Percentiles rank a stretch among this genome's conserved stretches.
These are phyloP conservation scores for Euphorbia celastroides DNA, from an alignment of 441 rosid species.

Conservation along the genomic window DNA sequence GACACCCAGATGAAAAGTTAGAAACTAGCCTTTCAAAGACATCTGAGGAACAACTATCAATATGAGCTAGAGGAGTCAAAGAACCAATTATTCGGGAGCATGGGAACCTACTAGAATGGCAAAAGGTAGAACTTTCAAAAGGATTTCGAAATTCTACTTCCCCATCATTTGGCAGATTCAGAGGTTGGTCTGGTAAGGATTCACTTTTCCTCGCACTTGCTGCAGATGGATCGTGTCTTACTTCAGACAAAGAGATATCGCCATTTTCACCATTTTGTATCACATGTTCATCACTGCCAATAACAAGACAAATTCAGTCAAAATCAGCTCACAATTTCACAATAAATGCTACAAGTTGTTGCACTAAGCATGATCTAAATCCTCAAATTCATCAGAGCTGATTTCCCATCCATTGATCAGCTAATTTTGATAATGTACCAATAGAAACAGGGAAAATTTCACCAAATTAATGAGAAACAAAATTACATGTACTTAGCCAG, in stretches of 20 bases:
- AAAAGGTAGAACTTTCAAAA: conserved; percentile 30
- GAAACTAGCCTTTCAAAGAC: conserved; percentile 48
- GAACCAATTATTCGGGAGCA: conserved; percentile 45
- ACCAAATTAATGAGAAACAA: background rate
- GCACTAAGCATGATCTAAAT: background rate
- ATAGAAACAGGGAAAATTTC: background rate
- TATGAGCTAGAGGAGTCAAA: conserved; percentile 58
- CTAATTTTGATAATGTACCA: background rate
- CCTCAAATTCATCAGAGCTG: background rate
- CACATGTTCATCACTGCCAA: conserved; percentile 40
- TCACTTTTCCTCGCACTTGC: conserved; percentile 10
- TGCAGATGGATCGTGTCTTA: conserved; percentile 21
- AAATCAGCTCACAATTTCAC: background rate
- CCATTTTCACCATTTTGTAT: conserved; percentile 22
- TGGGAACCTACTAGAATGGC: conserved; percentile 39
- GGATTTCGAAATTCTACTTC: conserved; percentile 19
- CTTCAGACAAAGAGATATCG: conserved; percentile 12
- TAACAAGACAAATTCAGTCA: conserved; percentile 1
- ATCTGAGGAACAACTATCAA: conserved; percentile 39
- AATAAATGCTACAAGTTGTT: background rate
- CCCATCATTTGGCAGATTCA: conserved; percentile 16
- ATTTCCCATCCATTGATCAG: background rate
- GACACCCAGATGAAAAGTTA: conserved; percentile 42
- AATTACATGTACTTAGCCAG: conserved; percentile 54
- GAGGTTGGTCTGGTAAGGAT: conserved; percentile 23